A percentile compares a stretch with the other conserved stretches of the same genome.
phyloP scores from a whole-genome alignment of 345 rosid genomes.

The Psidium friedrichsthalianum region DNA sequence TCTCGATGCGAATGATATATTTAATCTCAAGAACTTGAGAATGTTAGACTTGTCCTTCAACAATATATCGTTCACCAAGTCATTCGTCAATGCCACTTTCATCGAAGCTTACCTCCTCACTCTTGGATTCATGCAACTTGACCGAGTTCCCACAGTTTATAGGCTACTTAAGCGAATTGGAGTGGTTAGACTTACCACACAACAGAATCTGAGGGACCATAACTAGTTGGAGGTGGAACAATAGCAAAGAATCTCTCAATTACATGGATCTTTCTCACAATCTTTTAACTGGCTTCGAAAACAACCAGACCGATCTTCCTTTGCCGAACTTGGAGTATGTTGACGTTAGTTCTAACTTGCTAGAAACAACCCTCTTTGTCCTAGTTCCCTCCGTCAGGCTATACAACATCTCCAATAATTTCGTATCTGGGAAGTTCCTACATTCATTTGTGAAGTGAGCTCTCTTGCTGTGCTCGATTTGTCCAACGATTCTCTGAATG shows the following conservation, averaged over 20 bases:
- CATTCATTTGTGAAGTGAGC: too few relatives aligned
- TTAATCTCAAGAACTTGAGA: neutral
- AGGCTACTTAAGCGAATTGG: neutral
- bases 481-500: too few relatives aligned
- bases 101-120: neutral
- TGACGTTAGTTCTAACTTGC: too few relatives aligned
- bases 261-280: neutral
- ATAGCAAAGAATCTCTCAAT: rapidly evolving
- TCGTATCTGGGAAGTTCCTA: too few relatives aligned
- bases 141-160: too few relatives aligned
- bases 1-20: neutral
- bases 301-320: neutral
- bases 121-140: neutral
- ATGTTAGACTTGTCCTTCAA: rapidly evolving
- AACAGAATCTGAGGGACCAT: neutral
- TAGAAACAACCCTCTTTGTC: too few relatives aligned
- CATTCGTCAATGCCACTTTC: neutral
- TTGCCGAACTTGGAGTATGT: too few relatives aligned
- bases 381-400: too few relatives aligned
- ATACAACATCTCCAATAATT: too few relatives aligned
- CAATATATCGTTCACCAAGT: neutral
- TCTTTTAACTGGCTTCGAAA: neutral
- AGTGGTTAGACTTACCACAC: neutral
- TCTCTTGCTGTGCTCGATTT: too few relatives aligned
- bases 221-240: neutral